Conservation (phyloP, 2,329 filamentous ascomycete species). For the Septoria petroselini region DNA sequence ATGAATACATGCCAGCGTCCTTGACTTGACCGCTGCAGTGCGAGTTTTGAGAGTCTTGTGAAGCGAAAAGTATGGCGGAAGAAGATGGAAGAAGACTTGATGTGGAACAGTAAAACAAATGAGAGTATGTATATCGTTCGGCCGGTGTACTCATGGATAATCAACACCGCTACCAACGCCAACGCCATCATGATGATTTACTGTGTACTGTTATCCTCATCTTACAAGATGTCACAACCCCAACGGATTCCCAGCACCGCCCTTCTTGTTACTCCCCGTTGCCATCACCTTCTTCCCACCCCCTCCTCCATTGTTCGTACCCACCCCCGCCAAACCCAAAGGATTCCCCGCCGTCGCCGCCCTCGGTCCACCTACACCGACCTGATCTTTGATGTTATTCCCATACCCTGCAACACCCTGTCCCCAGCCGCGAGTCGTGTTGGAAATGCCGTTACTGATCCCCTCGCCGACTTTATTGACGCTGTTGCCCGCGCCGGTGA, state of each 20-base stretch:
- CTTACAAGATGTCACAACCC: too few relatives aligned
- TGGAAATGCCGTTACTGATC: slow-evolving; percentile 44
- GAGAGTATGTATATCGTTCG: too few relatives aligned
- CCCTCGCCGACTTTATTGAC: slow-evolving; percentile 49
- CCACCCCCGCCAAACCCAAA: slow-evolving; percentile 41
- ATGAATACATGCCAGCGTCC: slow-evolving; percentile 19
- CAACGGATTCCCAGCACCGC: not conserved
- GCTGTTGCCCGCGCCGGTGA: slow-evolving; percentile 46
- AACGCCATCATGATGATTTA: too few relatives aligned
- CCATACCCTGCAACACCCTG: slow-evolving; percentile 50
- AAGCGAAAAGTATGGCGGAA: too few relatives aligned
- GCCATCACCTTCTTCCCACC: not conserved
- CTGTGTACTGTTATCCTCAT: too few relatives aligned
- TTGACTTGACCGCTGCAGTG: slow-evolving; percentile 24
- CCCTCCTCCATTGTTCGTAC: not conserved
- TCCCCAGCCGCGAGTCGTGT: slow-evolving; percentile 47
- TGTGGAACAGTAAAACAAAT: too few relatives aligned
- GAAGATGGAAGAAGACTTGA: too few relatives aligned
- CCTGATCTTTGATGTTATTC: slow-evolving; percentile 50
- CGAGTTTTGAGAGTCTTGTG: too few relatives aligned
- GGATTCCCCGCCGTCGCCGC: slow-evolving; percentile 48
- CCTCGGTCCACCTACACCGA: slow-evolving; percentile 45
- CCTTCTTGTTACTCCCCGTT: not conserved
- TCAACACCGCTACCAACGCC: too few relatives aligned
- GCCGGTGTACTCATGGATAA: too few relatives aligned